Conservation (phyloP, 345 rosid species). For the Sisymbrium irio region DNA sequence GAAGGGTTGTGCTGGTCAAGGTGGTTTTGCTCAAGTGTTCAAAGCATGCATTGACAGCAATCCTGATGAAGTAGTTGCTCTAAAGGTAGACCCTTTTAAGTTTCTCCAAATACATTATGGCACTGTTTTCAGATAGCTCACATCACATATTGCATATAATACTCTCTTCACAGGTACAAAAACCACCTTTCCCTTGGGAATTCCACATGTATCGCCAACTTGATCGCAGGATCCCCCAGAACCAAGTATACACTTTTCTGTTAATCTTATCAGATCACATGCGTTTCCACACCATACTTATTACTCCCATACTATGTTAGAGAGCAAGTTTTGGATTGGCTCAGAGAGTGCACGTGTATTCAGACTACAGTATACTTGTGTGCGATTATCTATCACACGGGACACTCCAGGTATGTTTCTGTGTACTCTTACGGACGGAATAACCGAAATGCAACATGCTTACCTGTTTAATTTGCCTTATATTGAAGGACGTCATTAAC, state of each 20-base stretch:
- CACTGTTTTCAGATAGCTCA: slow-evolving; percentile 7
- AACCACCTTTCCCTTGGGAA: slow-evolving; percentile 94
- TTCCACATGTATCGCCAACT: slow-evolving; percentile 94
- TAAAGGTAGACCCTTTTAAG: slow-evolving; percentile 53
- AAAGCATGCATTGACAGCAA: slow-evolving; percentile 62
- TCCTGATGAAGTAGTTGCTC: slow-evolving; percentile 80
- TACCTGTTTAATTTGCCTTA: background rate
- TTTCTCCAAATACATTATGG: background rate
- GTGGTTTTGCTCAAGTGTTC: slow-evolving; percentile 89
- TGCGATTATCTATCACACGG: slow-evolving; percentile 81
- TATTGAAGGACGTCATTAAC: slow-evolving; percentile 86
- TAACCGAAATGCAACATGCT: background rate
- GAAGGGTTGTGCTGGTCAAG: slow-evolving; percentile 96
- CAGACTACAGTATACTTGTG: slow-evolving; percentile 80
- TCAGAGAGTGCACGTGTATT: slow-evolving; percentile 61
- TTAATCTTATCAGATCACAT: slow-evolving; percentile 8
- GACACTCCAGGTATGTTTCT: slow-evolving; percentile 70
- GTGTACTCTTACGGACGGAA: background rate
- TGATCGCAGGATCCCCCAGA: slow-evolving; percentile 63
- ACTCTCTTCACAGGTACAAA: slow-evolving; percentile 66
- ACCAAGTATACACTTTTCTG: slow-evolving; percentile 47
- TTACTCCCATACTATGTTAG: slow-evolving; percentile 43
- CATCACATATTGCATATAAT: background rate
- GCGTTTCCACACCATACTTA: slow-evolving; percentile 26
- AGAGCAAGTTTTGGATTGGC: slow-evolving; percentile 84